Evolutionary conservation across 2,329 filamentous ascomycete genomes (phyloP), one percentile per base, ranked within the genome.

Genomic region (Fusarium incarnatum): DNA sequence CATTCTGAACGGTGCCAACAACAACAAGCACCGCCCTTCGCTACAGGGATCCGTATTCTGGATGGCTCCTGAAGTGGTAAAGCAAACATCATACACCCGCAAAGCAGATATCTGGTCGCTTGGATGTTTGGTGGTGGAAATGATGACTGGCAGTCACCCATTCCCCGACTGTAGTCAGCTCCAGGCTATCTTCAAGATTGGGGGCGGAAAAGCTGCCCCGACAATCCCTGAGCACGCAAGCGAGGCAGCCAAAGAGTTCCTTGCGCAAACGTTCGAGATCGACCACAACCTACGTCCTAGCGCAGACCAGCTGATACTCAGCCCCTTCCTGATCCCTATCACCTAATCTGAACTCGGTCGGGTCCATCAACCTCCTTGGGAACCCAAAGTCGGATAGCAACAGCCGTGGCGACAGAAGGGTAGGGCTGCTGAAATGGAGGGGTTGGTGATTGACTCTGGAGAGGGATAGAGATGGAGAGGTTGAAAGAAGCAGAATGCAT

Each of bases 101-200:
- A 98, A 98, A 83, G 96, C 96, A 16, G 96, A 99, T 77, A 99
- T 99, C 74, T 99, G 96, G 96, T 97, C 94, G 47, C 88, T 99
- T 25, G 96, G 96, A 34, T 99, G 96, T 79, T 85, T 99, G 54
- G 94, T 99, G 16, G 95, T 99, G 25, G 96, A 99, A 84, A 99
- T 99, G 96, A 97, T 98, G 86, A 98, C 96, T 15, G 96, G 96
- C 59, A 92, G 90, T 46, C 96, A 98, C 79, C 96, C 96, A 2
- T 98, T 98, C 86, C 96, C 96, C 0, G 95, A 97, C 82, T 97
- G 94, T 84, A 97, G 93, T 64, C 97, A 99, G 81, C 85, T 99
- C 68, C 96, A 99, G 79, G 96, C 96, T 64, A 98, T 99, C 77
- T 99, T 99, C 86, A 97, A 97, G 83, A 98, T 99, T 78, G 94